Base-by-base conservation (phyloP, 2,329 filamentous ascomycete genomes). In the Exophiala mesophila region DNA sequence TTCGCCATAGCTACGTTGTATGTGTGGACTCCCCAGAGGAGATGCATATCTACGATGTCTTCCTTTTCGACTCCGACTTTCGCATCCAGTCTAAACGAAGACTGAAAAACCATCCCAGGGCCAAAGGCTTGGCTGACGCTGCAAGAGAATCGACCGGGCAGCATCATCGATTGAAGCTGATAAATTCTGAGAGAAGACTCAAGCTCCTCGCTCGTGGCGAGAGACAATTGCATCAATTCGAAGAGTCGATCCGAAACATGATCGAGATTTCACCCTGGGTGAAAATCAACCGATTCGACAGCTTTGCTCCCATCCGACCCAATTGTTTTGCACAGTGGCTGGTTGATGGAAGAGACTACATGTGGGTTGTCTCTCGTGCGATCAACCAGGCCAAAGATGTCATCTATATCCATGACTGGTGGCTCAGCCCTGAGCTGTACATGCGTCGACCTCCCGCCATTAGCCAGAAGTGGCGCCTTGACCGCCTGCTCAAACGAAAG, bases 331-430 rank as follows among this genome's bases (percentile, higher is more conserved):
- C 89, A 2, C 88, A 96, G 59, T 97, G 90, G 89, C 77, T 98
- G 6, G 90, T 98, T 0, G 92, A 98, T 64, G 92, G 87, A 12
- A 80, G 92, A 54, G 92, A 98, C 62, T 94, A 97, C 70, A 97
- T 97, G 90, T 98, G 92, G 92, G 94, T 96, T 62, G 88, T 97
- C 5, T 97, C 90, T 8, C 80, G 90, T 52, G 92, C 92, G 9
- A 94, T 98, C 57, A 92, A 88, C 61, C 95, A 96, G 80, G 92
- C 92, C 6, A 87, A 87, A 57, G 92, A 97, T 67, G 90, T 97
- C 49, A 90, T 98, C 55, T 97, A 97, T 65, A 97, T 98, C 50
- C 92, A 98, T 62, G 92, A 97, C 64, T 98, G 92, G 92, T 98
- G 92, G 92, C 69, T 98, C 29, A 96, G 87, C 55, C 92, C 92